Base-by-base conservation (phyloP, 345 rosid genomes). In the Populus simonii region DNA sequence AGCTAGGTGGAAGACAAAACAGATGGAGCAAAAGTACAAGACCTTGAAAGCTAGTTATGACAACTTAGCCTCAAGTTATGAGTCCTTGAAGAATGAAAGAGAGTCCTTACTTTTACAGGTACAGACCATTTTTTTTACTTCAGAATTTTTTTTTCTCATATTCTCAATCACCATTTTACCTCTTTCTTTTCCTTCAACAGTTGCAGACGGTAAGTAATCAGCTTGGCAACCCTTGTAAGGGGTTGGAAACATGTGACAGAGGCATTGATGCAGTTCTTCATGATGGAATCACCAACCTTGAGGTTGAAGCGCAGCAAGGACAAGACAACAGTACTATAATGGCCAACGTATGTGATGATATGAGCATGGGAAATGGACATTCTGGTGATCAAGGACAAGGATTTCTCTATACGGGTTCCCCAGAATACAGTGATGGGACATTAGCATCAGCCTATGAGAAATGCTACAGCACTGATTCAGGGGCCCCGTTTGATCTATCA, bases 1-100 rank as follows among this genome's bases (percentile, higher is more conserved):
- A 85, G 97, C 98, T 31, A 89, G 96, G 65, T 90, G 94, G 94
- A 93, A 90, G 76, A 85, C 96, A 7, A 93, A 90, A 80, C 93
- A 85, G 82, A 82, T 93, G 13, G 94, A 90, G 85, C 86, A 86
- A 66, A 91, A 93, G 38, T 93, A 86, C 80, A 84, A 75, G 36
- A 73, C 69, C 17, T 90, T 93, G 68, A 85, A 45, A 80, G 87
- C 85, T 51, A 88, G 70, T 35, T 92, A 89, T 67, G 89, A 87
- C n/a, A 77, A 79, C 65, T 84, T 93, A 71, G 88, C 82, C 12
- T 82, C 89, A 20, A 84, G 84, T 69, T 90, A 83, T 18, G 96
- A 90, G 69, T 83, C 76, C 72, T 74, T 88, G 73, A 87, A 84
- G 89, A 87, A 87, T 75, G 96, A 93, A 73, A 89, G 84, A 66